phyloP scores from a whole-genome alignment of 2,329 filamentous ascomycete species.

The Fusarium citri region DNA sequence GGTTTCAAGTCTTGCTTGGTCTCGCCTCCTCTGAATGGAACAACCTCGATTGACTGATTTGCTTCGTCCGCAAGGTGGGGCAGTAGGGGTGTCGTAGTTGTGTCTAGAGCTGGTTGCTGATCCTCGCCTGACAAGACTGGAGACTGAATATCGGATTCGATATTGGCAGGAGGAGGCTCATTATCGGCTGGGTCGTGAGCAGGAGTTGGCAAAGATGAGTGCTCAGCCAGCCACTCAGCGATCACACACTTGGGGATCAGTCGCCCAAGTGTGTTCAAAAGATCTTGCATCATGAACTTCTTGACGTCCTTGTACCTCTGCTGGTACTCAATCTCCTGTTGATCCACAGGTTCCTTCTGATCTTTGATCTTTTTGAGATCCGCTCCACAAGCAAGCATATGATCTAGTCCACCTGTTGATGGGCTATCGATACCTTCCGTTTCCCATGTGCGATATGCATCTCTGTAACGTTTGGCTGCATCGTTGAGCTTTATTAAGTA shows the following conservation, averaged over 20 bases:
- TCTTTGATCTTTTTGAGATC: background rate
- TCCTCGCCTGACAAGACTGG: background rate
- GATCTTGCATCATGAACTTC: background rate
- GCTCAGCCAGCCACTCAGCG: background rate
- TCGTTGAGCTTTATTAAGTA: background rate
- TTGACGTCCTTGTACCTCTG: background rate
- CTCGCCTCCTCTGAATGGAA: background rate
- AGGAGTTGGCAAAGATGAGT: background rate
- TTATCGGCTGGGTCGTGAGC: no score
- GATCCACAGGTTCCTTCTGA: no score
- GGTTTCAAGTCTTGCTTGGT: background rate
- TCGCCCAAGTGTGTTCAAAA: background rate
- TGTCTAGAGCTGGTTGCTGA: background rate
- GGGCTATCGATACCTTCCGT: background rate
- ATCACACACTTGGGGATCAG: rapidly evolving
- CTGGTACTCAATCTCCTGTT: background rate
- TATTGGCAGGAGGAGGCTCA: background rate
- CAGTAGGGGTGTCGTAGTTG: background rate
- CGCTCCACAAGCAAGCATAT: no score
- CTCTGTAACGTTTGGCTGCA: background rate
- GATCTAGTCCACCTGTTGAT: background rate
- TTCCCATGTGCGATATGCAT: background rate
- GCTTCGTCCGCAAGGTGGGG: background rate
- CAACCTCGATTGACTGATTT: background rate
- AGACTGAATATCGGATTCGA: no score